These are phyloP conservation scores for Furcasterigmium furcatum DNA, from an alignment of 2,329 filamentous ascomycete genomes.

Conservation along the genomic window DNA sequence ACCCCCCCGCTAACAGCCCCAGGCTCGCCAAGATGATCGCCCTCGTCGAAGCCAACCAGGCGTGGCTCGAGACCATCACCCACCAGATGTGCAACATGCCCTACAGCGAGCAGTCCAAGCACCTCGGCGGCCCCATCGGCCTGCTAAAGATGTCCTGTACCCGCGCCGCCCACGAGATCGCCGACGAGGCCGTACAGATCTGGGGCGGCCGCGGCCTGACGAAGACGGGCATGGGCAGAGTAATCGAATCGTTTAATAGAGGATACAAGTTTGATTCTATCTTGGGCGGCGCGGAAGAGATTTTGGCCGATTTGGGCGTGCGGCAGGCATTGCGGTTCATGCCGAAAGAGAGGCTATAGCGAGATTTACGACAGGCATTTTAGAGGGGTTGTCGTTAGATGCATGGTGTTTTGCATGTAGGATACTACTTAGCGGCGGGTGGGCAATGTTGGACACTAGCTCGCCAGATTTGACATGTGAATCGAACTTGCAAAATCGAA, in stretches of 20 bases:
- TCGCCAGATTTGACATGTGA: too few species aligned
- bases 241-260: slow-evolving; percentile 81
- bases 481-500: too few species aligned
- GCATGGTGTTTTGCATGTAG: background rate
- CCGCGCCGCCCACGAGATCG: slow-evolving; percentile 75
- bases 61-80: slow-evolving; percentile 80
- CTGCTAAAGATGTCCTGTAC: slow-evolving; percentile 79
- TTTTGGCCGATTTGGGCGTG: slow-evolving; percentile 77
- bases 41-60: slow-evolving; percentile 75
- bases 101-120: slow-evolving; percentile 71
- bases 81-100: slow-evolving; percentile 88
- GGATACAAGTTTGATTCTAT: slow-evolving; percentile 82
- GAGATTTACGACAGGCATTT: background rate
- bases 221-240: slow-evolving; percentile 76
- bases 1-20: slow-evolving; percentile 5
- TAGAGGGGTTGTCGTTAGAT: background rate
- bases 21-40: slow-evolving; percentile 85
- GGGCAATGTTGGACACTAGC: too few species aligned
- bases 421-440: too few species aligned
- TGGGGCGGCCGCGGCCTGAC: slow-evolving; percentile 81
- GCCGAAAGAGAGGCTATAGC: slow-evolving; percentile 77
- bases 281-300: slow-evolving; percentile 79
- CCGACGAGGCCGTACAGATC: slow-evolving; percentile 81
- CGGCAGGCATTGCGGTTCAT: slow-evolving; percentile 81
- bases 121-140: slow-evolving; percentile 77